Percentiles rank a stretch among this genome's conserved stretches.
Evolutionary conservation across 352 stramenopile species (phyloP).

Genomic region (Phytopythium mirpurense): DNA sequence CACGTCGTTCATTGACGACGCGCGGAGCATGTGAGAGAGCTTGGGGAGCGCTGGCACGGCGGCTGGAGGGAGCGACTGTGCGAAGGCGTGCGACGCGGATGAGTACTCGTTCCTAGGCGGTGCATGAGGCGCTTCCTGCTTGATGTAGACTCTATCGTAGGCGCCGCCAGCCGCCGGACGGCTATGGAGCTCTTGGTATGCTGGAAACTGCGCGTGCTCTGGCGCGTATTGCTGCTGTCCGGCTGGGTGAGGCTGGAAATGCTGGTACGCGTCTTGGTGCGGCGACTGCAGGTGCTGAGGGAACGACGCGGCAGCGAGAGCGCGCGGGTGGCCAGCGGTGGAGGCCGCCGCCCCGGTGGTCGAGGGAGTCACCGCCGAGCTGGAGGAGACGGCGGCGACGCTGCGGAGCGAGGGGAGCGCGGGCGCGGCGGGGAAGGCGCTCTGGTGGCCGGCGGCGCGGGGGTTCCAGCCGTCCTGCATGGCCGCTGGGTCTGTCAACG

Average conservation of each 20-base stretch:
- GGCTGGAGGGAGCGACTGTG: background rate
- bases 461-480: slow-evolving; percentile 7
- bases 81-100: background rate
- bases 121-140: background rate
- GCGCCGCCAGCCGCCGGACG: background rate
- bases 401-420: slow-evolving; percentile 1
- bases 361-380: background rate
- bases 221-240: background rate
- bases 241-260: background rate
- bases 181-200: background rate
- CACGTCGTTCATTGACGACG: slow-evolving; percentile 1
- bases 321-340: background rate
- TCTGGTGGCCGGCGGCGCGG: background rate
- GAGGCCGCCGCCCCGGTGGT: slow-evolving; percentile 1
- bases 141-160: slow-evolving; percentile 3
- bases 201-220: background rate
- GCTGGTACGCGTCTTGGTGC: background rate
- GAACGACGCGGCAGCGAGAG: background rate
- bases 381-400: background rate
- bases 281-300: background rate
- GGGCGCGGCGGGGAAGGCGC: background rate
- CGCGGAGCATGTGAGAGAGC: slow-evolving; percentile 7
- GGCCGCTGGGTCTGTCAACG: background rate
- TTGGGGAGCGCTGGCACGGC: slow-evolving; percentile 3
- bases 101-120: background rate